phyloP scores from a whole-genome alignment of 1,139 yeast species.

The Debaryomycetaceae sp. region DNA sequence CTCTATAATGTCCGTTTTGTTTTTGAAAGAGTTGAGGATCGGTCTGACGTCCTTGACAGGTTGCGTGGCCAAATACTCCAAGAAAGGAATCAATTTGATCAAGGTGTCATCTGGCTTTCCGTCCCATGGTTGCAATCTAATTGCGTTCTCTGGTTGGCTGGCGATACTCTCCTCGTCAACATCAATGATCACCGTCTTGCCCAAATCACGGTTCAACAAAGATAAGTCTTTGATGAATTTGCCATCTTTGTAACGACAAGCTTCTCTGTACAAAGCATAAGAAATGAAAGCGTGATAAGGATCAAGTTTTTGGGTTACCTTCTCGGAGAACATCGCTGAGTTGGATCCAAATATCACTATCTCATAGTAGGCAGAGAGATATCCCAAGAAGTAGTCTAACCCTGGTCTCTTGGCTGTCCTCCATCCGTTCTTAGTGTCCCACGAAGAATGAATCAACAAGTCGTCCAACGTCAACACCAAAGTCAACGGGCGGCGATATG shows the following conservation, averaged over 20 bases:
- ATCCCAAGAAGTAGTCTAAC: slow-evolving; percentile 91
- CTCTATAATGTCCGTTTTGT: slow-evolving; percentile 57
- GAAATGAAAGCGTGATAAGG: slow-evolving; percentile 89
- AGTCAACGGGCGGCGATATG: slow-evolving; percentile 90
- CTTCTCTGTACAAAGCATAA: slow-evolving; percentile 86
- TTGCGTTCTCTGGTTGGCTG: slow-evolving; percentile 89
- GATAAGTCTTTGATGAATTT: slow-evolving; percentile 81
- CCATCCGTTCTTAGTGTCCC: slow-evolving; percentile 96
- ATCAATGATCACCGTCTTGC: slow-evolving; percentile 77
- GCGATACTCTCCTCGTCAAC: slow-evolving; percentile 69
- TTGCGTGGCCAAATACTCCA: slow-evolving; percentile 93
- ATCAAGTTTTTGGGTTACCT: slow-evolving; percentile 81
- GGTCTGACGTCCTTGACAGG: slow-evolving; percentile 90
- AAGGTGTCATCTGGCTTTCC: slow-evolving; percentile 80
- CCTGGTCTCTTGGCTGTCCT: slow-evolving; percentile 99
- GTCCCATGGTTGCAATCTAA: slow-evolving; percentile 79
- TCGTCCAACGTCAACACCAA: slow-evolving; percentile 88
- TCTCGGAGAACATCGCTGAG: slow-evolving; percentile 83
- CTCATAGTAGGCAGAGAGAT: slow-evolving; percentile 92
- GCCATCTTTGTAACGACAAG: slow-evolving; percentile 87
- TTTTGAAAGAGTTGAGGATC: slow-evolving; percentile 65
- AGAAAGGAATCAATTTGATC: slow-evolving; percentile 79
- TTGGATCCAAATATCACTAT: slow-evolving; percentile 86
- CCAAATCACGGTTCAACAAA: slow-evolving; percentile 84
- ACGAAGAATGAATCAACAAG: slow-evolving; percentile 81